A percentile compares a stretch with the other conserved stretches of the same genome.
Conservation (phyloP, 352 stramenopile species). For the Phytophthora podocarpi region DNA sequence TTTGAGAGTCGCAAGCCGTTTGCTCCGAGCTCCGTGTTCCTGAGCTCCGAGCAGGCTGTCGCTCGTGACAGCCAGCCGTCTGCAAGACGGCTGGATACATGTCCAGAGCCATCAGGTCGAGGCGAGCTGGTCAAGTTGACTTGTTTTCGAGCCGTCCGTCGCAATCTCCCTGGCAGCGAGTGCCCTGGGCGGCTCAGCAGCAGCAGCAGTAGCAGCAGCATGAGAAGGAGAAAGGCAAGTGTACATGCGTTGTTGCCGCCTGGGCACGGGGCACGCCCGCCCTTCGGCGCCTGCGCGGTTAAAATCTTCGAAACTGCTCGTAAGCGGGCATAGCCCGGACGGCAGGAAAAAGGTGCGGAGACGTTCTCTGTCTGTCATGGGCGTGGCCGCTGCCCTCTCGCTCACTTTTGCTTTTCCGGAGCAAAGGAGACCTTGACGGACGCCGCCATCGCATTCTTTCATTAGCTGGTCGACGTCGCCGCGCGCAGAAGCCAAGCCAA, state of each 20-base stretch:
- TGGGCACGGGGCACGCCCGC: neutral
- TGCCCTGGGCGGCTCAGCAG: constrained; percentile 10
- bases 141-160: constrained; percentile 15
- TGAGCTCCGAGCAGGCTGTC: neutral
- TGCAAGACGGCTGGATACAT: too few relatives aligned
- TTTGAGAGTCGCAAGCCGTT: neutral
- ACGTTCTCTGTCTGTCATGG: constrained; percentile 10
- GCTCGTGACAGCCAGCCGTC: neutral
- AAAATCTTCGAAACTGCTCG: constrained; percentile 45
- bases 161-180: neutral
- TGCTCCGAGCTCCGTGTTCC: neutral
- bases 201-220: neutral
- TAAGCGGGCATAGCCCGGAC: constrained; percentile 22
- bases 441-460: constrained; percentile 1
- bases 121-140: neutral
- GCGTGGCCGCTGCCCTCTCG: neutral
- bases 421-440: constrained; percentile 27
- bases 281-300: constrained; percentile 20
- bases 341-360: constrained; percentile 18
- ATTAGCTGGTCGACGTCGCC: constrained; percentile 3
- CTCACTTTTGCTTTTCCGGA: constrained; percentile 43
- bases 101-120: too few relatives aligned
- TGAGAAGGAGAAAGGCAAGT: constrained; percentile 3
- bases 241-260: neutral
- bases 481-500: neutral